phyloP scores from a whole-genome alignment of 306 rosid genomes.

The Vicia villosa region DNA sequence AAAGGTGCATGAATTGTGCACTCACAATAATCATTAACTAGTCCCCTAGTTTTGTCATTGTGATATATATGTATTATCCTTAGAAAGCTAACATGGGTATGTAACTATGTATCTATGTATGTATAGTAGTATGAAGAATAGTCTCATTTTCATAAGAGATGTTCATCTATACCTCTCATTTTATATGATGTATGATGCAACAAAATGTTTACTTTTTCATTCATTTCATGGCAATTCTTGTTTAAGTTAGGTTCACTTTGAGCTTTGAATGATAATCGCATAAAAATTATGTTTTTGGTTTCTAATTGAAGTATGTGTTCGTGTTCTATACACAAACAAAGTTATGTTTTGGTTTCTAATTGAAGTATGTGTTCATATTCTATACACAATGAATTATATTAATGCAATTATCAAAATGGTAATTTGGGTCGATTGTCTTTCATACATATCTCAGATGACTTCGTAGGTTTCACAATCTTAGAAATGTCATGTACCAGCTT shows the following conservation, averaged over 20 bases:
- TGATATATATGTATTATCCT: not conserved
- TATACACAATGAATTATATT: no score
- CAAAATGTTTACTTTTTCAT: not conserved
- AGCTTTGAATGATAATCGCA: not conserved
- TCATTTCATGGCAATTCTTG: conserved; percentile 6
- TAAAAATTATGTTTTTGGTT: not conserved
- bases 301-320: not conserved
- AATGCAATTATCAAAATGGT: no score
- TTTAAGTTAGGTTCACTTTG: not conserved
- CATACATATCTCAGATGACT: no score
- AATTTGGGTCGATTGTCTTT: no score
- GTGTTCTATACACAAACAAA: conserved; percentile 3
- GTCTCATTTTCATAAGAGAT: not conserved
- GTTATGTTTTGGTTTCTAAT: conserved; percentile 7
- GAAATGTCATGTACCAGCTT: no score
- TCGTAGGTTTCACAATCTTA: no score
- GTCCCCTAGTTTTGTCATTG: conserved; percentile 21
- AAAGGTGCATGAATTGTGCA: conserved; percentile 38
- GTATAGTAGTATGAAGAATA: not conserved
- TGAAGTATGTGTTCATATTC: not conserved
- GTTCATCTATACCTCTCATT: not conserved
- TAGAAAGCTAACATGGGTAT: conserved; percentile 2
- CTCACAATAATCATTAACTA: conserved; percentile 8
- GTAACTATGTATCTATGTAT: not conserved
- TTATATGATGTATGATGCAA: not conserved